Conservation (phyloP, 2,329 filamentous ascomycete species). For the Dothistroma pini region DNA sequence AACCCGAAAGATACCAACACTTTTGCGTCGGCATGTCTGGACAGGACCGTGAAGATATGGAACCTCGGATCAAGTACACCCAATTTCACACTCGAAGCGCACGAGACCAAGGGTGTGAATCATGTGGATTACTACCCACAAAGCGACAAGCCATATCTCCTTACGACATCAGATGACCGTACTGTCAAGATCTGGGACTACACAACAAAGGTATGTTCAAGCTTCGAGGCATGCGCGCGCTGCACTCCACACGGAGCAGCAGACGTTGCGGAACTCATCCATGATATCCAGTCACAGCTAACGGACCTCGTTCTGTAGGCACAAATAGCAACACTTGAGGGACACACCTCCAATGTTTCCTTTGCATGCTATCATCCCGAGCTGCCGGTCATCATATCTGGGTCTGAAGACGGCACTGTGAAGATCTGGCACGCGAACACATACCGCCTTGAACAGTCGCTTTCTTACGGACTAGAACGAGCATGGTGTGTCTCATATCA, state of each 20-base stretch:
- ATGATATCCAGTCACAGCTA: background rate
- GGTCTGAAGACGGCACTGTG: conserved; percentile 94
- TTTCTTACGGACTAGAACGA: conserved; percentile 92
- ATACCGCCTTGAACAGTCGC: conserved; percentile 89
- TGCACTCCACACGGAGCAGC: background rate
- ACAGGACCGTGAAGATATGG: conserved; percentile 98
- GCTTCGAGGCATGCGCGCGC: background rate
- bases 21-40: conserved; percentile 75
- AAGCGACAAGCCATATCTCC: conserved; percentile 73
- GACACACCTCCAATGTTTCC: conserved; percentile 96
- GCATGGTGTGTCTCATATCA: conserved; percentile 98
- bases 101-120: conserved; percentile 97
- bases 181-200: conserved; percentile 99
- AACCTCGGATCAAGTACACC: conserved; percentile 88
- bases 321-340: conserved; percentile 91
- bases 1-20: conserved; percentile 85
- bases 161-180: conserved; percentile 93
- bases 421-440: conserved; percentile 99
- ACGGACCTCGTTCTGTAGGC: conserved; percentile 43
- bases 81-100: conserved; percentile 95
- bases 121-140: conserved; percentile 84
- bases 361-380: conserved; percentile 98
- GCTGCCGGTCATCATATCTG: conserved; percentile 93
- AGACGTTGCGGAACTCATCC: background rate
- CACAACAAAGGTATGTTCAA: conserved; percentile 66